These are phyloP conservation scores for Tetrahymena elliotti DNA, from an alignment of 73 alveolate species.

Conservation along the genomic window DNA sequence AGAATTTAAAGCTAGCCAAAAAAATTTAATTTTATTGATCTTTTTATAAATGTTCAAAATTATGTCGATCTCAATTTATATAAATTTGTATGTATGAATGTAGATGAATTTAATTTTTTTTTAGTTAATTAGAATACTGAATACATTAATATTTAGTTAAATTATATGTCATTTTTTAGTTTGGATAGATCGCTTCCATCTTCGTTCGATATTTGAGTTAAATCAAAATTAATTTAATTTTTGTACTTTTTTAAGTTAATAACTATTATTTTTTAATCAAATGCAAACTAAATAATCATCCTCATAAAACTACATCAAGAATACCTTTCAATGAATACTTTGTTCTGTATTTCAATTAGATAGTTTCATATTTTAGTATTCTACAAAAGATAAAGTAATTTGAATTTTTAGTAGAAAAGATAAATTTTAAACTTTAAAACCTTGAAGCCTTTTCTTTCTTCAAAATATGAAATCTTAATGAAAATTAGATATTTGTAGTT, in stretches of 20 bases:
- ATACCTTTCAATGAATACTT: too few relatives aligned
- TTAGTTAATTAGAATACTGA: neutral
- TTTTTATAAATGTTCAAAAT: neutral
- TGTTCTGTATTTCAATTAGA: neutral
- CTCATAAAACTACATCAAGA: neutral
- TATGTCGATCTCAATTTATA: neutral
- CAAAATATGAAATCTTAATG: too few relatives aligned
- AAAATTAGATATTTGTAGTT: too few relatives aligned
- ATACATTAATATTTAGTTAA: too few relatives aligned
- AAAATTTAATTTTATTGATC: too few relatives aligned
- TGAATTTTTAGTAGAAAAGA: too few relatives aligned
- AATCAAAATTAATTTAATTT: neutral
- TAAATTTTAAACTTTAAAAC: neutral
- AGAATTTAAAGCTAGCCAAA: neutral
- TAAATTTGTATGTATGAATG: neutral
- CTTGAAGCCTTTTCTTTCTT: neutral
- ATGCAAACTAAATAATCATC: neutral
- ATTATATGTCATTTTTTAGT: too few relatives aligned
- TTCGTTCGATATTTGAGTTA: neutral
- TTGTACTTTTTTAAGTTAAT: neutral
- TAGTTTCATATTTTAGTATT: neutral
- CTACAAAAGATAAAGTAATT: too few relatives aligned
- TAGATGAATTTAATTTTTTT: neutral
- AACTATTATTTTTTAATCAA: too few relatives aligned
- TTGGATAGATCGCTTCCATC: too few relatives aligned